Evolutionary conservation across 768 basidiomycete species (phyloP).

Genomic region (Glaciozyma antarctica): DNA sequence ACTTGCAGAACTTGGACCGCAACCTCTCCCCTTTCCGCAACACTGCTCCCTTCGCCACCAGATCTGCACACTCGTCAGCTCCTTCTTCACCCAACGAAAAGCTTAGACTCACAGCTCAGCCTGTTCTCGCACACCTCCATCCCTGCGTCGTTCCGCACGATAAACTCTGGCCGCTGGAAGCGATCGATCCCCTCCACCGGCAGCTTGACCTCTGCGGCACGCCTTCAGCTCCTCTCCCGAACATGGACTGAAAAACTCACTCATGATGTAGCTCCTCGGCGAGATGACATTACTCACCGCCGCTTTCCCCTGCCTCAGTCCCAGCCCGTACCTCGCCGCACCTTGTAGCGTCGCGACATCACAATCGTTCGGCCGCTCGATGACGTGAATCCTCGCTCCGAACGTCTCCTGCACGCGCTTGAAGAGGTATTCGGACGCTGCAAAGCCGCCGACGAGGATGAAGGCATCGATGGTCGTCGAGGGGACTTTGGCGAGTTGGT

Average conservation of each 20-base stretch:
- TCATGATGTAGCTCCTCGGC: constrained; percentile 57
- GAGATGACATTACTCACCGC: constrained; percentile 74
- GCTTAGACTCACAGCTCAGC: constrained; percentile 38
- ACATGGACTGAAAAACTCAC: background rate
- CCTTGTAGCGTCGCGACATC: constrained; percentile 73
- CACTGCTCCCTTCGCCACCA: constrained; percentile 47
- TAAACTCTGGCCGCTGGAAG: constrained; percentile 74
- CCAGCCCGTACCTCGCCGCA: constrained; percentile 22
- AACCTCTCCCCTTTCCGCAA: constrained; percentile 78
- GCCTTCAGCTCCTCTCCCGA: no score
- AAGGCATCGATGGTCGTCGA: constrained; percentile 61
- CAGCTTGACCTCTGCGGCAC: constrained; percentile 52
- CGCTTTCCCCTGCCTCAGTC: constrained; percentile 39
- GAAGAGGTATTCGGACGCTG: constrained; percentile 72
- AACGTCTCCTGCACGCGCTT: constrained; percentile 57
- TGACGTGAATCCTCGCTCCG: constrained; percentile 55
- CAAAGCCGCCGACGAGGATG: constrained; percentile 82
- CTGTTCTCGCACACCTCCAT: constrained; percentile 75
- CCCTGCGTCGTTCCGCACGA: constrained; percentile 64
- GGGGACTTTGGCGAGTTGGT: constrained; percentile 47
- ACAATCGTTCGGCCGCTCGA: constrained; percentile 73
- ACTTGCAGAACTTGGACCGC: constrained; percentile 62
- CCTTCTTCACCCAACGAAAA: constrained; percentile 66
- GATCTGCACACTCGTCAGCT: background rate
- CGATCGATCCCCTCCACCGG: constrained; percentile 79